phyloP scores from a whole-genome alignment of 2,329 filamentous ascomycete species.

The Cercospora brassicicola region DNA sequence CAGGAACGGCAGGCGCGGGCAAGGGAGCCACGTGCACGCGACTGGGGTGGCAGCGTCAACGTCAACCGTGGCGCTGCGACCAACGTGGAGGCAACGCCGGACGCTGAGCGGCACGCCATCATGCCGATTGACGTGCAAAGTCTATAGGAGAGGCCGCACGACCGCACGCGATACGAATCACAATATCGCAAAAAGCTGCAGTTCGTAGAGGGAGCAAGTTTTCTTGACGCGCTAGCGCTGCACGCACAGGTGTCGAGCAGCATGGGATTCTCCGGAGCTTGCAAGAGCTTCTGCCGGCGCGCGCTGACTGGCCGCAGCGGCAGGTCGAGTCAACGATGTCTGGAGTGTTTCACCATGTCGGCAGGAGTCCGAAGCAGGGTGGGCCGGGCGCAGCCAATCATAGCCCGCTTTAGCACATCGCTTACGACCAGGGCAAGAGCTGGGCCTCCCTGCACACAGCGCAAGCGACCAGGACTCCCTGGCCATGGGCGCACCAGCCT shows the following conservation, averaged over 20 bases:
- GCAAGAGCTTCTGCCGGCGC: constrained; percentile 2
- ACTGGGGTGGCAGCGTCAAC: neutral
- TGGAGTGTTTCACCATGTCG: constrained; percentile 11
- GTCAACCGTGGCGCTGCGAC: neutral
- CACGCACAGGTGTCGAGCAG: constrained; percentile 22
- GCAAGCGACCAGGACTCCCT: constrained; percentile 5
- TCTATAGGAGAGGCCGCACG: neutral
- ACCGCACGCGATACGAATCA: neutral
- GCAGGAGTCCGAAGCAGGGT: constrained; percentile 6
- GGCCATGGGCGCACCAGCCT: constrained; percentile 3
- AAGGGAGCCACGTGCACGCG: constrained; percentile 12
- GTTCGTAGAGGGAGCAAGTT: constrained; percentile 10
- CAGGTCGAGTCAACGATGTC: constrained; percentile 10
- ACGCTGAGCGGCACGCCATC: neutral
- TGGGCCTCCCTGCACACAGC: constrained; percentile 6
- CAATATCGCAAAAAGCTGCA: neutral
- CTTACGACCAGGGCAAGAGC: constrained; percentile 10
- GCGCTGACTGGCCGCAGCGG: constrained; percentile 14
- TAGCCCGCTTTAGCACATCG: neutral
- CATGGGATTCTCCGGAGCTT: constrained; percentile 22
- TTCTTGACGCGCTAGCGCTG: constrained; percentile 12
- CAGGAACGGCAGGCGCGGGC: neutral
- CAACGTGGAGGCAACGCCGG: neutral
- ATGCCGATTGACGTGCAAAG: neutral
- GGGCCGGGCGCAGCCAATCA: constrained; percentile 5